Evolutionary conservation across 2,329 filamentous ascomycete genomes (phyloP), one percentile per base, ranked within the genome.

Genomic region (Cladosporium oxysporum): DNA sequence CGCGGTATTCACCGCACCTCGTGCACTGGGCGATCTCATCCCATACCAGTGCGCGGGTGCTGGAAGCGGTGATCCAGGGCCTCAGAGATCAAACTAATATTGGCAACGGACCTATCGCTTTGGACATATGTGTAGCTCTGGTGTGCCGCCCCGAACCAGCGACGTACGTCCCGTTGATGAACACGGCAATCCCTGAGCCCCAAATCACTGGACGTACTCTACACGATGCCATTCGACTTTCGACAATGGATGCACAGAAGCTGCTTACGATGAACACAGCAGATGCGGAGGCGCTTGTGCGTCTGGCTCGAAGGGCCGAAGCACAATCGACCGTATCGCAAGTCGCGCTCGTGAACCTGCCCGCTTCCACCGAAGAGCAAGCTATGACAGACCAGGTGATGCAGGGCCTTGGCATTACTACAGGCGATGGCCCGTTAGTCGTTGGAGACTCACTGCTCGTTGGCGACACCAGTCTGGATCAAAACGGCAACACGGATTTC

Each of bases 1-100:
- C 90, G 0, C 83, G 84, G 12, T 94, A 93, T 75, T 91, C 89
- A 0, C 90, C 93, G 73, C 87, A 89, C 5, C 88, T 91, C 69
- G 79, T 92, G 2, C 83, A 91, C 10, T 83, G 84, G 0, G 87
- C 84, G 0, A 76, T 87, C 41, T 84, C 85, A 64, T 80, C 91
- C 35, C 78, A 90, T 0, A 90, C 90, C 0, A 85, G 89, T 0
- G 85, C 82, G 66, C 81, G 83, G 5, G 79, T 91, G 0, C 77
- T 94, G 0, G 76, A 82, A 1, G 78, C 87, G 6, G 85, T 94
- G 26, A 74, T 92, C 12, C 87, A 92, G 8, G 90, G 93, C 70
- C 78, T 92, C 7, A 87, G 85, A 70, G 78, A 84, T 21, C 87
- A 90, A 68, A 86, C 85, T 0, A 85, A 88, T 33, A 76, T 82